Conservation (phyloP, 2,329 filamentous ascomycete genomes). For the Stagonosporopsis chrysanthemi region DNA sequence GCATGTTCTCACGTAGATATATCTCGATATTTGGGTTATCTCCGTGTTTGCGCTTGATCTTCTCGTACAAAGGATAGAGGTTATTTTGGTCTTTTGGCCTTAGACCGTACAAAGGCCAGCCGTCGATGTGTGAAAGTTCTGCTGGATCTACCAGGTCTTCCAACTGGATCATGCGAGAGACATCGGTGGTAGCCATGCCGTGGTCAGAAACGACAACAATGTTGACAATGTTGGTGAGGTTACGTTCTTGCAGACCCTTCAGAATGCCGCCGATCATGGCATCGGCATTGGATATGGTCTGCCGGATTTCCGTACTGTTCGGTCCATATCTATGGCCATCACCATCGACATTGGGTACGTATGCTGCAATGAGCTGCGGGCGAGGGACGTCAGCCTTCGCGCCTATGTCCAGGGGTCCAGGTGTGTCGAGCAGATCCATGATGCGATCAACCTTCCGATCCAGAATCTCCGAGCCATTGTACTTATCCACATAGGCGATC, state of each 20-base stretch:
- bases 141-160: constrained; percentile 84
- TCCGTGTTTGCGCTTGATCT: constrained; percentile 61
- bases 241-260: constrained; percentile 76
- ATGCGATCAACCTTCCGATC: constrained; percentile 79
- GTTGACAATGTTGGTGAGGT: constrained; percentile 89
- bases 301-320: constrained; percentile 88
- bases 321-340: constrained; percentile 90
- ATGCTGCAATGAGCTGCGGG: constrained; percentile 91
- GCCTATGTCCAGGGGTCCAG: constrained; percentile 69
- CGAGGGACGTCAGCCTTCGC: constrained; percentile 62
- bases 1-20: constrained; percentile 91
- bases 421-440: constrained; percentile 82
- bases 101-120: constrained; percentile 92
- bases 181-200: constrained; percentile 94
- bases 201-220: constrained; percentile 97
- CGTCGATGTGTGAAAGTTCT: constrained; percentile 84
- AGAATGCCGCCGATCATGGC: constrained; percentile 81
- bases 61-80: constrained; percentile 71
- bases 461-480: constrained; percentile 78
- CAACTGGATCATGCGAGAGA: constrained; percentile 80
- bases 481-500: constrained; percentile 84
- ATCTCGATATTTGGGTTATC: constrained; percentile 79
- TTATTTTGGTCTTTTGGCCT: constrained; percentile 76
- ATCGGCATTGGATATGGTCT: constrained; percentile 81
- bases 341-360: constrained; percentile 89